Conservation (phyloP, 129 eudicot genomes). For the Saussurea involucrata region DNA sequence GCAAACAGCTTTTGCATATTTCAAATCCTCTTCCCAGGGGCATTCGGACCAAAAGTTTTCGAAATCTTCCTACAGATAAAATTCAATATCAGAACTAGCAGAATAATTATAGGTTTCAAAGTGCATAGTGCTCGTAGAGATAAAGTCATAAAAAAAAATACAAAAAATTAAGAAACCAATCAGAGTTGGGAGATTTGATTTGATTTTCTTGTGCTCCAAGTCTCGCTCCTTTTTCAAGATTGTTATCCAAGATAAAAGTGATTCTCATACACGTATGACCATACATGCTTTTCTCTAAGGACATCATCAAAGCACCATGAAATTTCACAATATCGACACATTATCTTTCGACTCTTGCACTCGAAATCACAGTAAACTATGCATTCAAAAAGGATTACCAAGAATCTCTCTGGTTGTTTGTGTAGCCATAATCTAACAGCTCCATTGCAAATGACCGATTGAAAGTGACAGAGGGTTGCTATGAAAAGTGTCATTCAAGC, state of each 20-base stretch:
- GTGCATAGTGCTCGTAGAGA: background rate
- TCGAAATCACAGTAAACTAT: background rate
- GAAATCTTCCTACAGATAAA: constrained; percentile 68
- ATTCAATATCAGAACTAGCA: constrained; percentile 11
- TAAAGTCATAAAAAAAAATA: background rate
- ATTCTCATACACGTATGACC: background rate
- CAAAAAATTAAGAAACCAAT: background rate
- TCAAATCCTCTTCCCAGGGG: constrained; percentile 98
- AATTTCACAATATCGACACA: background rate
- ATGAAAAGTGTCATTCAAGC: background rate
- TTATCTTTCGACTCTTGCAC: background rate
- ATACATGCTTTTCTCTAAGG: background rate
- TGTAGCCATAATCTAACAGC: background rate
- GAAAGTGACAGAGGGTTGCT: background rate
- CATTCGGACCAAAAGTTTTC: constrained; percentile 93
- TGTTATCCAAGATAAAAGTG: background rate
- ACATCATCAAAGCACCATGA: background rate
- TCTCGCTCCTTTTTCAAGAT: background rate
- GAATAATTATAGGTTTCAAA: background rate
- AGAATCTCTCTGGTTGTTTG: background rate
- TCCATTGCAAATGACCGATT: background rate
- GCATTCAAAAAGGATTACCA: background rate
- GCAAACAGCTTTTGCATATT: constrained; percentile 89
- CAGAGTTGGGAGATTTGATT: background rate
- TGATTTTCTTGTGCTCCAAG: background rate